A percentile compares a stretch with the other conserved stretches of the same genome.
phyloP scores from a whole-genome alignment of 495 filamentous ascomycete species.

The Talaromyces liani region DNA sequence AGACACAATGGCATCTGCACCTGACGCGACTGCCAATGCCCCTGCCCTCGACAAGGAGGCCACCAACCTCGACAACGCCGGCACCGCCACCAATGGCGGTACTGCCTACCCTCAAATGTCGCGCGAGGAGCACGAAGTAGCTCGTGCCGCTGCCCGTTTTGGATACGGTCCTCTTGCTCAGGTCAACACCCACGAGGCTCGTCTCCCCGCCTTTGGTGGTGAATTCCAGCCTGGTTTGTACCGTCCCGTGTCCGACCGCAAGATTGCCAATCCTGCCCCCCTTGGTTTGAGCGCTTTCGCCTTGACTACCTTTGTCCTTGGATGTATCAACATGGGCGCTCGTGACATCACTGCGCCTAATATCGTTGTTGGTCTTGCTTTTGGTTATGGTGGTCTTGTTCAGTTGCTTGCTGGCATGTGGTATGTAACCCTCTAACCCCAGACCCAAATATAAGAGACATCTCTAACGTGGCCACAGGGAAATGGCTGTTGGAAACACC shows the following conservation, averaged over 20 bases:
- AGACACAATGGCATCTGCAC: not conserved
- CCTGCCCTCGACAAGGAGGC: conserved; percentile 31
- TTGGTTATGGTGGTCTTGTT: conserved; percentile 80
- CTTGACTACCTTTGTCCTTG: conserved; percentile 90
- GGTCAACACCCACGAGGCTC: conserved; percentile 53
- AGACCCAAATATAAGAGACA: no score
- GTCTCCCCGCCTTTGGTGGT: conserved; percentile 82
- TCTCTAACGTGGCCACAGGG: conserved; percentile 46
- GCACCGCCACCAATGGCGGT: conserved; percentile 12
- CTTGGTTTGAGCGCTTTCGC: conserved; percentile 86
- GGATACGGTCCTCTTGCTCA: conserved; percentile 63
- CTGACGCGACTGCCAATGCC: not conserved
- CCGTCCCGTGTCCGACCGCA: conserved; percentile 64
- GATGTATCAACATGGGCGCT: conserved; percentile 70
- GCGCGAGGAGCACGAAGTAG: conserved; percentile 39
- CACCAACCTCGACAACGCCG: not conserved
- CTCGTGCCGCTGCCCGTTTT: conserved; percentile 40
- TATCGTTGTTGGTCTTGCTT: conserved; percentile 63
- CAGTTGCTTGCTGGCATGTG: conserved; percentile 97
- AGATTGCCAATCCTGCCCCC: conserved; percentile 83
- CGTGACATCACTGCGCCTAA: conserved; percentile 53
- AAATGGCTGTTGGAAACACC: conserved; percentile 97
- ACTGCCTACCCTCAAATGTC: conserved; percentile 29
- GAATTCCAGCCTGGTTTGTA: conserved; percentile 95
- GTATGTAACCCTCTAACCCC: conserved; percentile 50